Evolutionary conservation across 352 stramenopile species (phyloP).

Genomic region (Phytophthora idaei): DNA sequence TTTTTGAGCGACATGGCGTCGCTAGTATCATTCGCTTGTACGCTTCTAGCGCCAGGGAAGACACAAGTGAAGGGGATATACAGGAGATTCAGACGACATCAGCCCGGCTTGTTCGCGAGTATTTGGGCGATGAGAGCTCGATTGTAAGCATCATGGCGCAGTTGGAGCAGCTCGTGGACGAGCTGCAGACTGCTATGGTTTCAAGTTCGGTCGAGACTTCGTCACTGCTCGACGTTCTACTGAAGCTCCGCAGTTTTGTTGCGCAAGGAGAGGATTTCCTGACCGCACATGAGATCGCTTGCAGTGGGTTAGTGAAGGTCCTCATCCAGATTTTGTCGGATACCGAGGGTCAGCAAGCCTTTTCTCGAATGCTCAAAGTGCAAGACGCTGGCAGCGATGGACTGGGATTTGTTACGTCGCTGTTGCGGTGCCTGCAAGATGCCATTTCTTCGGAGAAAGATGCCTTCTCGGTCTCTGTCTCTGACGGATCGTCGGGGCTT

Average conservation of each 20-base stretch:
- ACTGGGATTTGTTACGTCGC: slow-evolving; percentile 29
- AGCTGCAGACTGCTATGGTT: slow-evolving; percentile 27
- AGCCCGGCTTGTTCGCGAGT: slow-evolving; percentile 45
- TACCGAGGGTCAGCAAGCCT: slow-evolving; percentile 37
- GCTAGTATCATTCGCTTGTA: slow-evolving; percentile 60
- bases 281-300: slow-evolving; percentile 67
- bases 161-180: slow-evolving; percentile 36
- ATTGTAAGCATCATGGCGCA: slow-evolving; percentile 39
- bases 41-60: slow-evolving; percentile 30
- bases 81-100: slow-evolving; percentile 33
- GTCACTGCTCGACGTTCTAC: slow-evolving; percentile 28
- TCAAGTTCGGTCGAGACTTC: slow-evolving; percentile 4
- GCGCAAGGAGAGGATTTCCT: slow-evolving; percentile 38
- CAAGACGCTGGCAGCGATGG: slow-evolving; percentile 12
- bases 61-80: slow-evolving; percentile 31
- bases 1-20: slow-evolving; percentile 68
- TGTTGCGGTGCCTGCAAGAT: slow-evolving; percentile 59
- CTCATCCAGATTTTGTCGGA: slow-evolving; percentile 45
- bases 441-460: slow-evolving; percentile 72
- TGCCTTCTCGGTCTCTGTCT: slow-evolving; percentile 44
- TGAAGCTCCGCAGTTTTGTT: slow-evolving; percentile 33
- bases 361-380: slow-evolving; percentile 41
- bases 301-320: slow-evolving; percentile 55
- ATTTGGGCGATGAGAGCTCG: slow-evolving; percentile 42
- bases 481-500: slow-evolving; percentile 15